Conservation (phyloP, 2,329 filamentous ascomycete species). For the Sclerotinia trifoliorum region DNA sequence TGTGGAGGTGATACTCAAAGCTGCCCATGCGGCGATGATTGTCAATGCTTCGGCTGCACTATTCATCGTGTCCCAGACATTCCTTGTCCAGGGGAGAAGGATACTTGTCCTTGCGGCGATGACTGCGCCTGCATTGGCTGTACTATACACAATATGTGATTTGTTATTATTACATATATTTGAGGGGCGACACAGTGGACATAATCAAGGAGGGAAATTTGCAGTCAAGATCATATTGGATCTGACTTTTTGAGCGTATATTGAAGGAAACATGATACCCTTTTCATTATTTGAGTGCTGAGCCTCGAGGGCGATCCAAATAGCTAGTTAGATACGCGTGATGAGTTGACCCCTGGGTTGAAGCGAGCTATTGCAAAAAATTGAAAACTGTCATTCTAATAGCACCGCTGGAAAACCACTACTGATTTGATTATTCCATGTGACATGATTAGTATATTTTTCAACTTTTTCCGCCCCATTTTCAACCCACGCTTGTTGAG, state of each 20-base stretch:
- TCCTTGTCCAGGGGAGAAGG: slow-evolving; percentile 44
- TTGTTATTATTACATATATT: not conserved
- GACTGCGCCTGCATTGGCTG: slow-evolving; percentile 59
- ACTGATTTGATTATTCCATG: not conserved
- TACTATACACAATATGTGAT: slow-evolving; percentile 46
- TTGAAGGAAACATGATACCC: slow-evolving; percentile 13
- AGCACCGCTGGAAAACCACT: not conserved
- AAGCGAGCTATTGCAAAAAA: not conserved
- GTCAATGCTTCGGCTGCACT: slow-evolving; percentile 56
- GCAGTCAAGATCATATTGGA: not conserved
- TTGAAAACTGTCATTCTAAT: not conserved
- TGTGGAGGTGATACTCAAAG: slow-evolving; percentile 51
- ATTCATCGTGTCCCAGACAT: slow-evolving; percentile 47
- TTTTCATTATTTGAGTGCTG: not conserved
- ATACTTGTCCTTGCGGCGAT: slow-evolving; percentile 56
- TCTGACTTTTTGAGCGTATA: not conserved
- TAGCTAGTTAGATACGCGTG: not conserved
- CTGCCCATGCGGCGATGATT: slow-evolving; percentile 60
- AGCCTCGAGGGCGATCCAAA: not conserved
- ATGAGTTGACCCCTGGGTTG: not conserved
- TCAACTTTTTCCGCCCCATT: not conserved
- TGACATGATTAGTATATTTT: no score
- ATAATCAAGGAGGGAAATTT: not conserved
- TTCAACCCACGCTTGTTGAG: not conserved
- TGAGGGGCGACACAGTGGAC: not conserved